Evolutionary conservation across 805 yeast genomes (phyloP).

Genomic region (Metschnikowia similis): DNA sequence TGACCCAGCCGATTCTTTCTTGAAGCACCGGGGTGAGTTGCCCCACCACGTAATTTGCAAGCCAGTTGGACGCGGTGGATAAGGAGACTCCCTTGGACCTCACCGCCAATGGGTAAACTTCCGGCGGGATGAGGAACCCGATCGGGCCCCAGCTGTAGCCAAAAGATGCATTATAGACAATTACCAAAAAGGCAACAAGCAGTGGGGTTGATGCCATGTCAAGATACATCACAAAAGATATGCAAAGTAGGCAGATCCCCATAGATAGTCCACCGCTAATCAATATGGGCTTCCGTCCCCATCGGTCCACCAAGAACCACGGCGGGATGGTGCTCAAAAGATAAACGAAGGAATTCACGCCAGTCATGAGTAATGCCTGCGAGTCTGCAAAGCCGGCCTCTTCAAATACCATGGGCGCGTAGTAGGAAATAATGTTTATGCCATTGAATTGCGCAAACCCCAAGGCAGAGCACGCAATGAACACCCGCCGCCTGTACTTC

Average conservation of each 20-base stretch:
- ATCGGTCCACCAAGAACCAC: constrained; percentile 42
- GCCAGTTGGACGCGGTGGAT: constrained; percentile 44
- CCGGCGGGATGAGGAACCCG: constrained; percentile 43
- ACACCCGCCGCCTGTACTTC: constrained; percentile 34
- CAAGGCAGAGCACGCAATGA: constrained; percentile 40
- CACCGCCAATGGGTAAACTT: constrained; percentile 40
- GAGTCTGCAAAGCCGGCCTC: constrained; percentile 42
- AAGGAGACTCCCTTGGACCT: constrained; percentile 42
- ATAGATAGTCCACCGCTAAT: constrained; percentile 38
- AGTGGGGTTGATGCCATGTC: constrained; percentile 32
- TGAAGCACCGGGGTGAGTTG: constrained; percentile 42
- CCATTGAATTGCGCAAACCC: constrained; percentile 49
- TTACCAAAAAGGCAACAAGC: constrained; percentile 37
- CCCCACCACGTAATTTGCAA: constrained; percentile 43
- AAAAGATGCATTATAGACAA: constrained; percentile 40
- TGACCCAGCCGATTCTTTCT: constrained; percentile 36
- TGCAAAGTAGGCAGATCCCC: constrained; percentile 32
- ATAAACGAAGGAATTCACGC: constrained; percentile 38
- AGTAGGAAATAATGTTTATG: constrained; percentile 54
- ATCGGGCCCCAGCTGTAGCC: constrained; percentile 47
- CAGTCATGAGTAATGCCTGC: constrained; percentile 42
- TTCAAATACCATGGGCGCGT: constrained; percentile 54
- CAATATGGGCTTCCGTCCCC: constrained; percentile 45
- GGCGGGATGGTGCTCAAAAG: constrained; percentile 40
- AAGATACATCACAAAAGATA: constrained; percentile 32